A percentile compares a stretch with the other conserved stretches of the same genome.
These are phyloP conservation scores for Dendrothele bispora DNA, from an alignment of 768 basidiomycete species.

Conservation along the genomic window DNA sequence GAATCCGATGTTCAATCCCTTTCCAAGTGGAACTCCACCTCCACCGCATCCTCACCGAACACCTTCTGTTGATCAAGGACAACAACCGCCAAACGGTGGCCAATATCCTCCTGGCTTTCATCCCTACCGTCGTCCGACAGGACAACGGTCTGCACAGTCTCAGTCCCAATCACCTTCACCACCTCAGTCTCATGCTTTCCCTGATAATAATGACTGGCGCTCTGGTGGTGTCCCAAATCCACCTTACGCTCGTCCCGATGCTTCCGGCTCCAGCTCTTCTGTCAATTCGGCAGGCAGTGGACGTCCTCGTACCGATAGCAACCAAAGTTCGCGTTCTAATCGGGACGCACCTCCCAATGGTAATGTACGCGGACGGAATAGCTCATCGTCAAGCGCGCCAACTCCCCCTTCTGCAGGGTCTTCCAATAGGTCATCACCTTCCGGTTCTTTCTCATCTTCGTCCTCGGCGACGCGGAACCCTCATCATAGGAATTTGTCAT, in stretches of 20 bases:
- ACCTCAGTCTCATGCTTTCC: slow-evolving; percentile 19
- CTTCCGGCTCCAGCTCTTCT: slow-evolving; percentile 77
- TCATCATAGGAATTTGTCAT: slow-evolving; percentile 42
- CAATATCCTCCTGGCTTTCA: slow-evolving; percentile 70
- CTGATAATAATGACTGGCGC: slow-evolving; percentile 48
- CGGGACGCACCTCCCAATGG: slow-evolving; percentile 32
- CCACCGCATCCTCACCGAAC: slow-evolving; percentile 52
- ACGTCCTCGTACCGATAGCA: slow-evolving; percentile 71
- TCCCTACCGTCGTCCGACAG: slow-evolving; percentile 75
- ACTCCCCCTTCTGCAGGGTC: slow-evolving; percentile 15
- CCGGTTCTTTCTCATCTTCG: slow-evolving; percentile 24
- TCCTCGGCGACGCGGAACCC: slow-evolving; percentile 27
- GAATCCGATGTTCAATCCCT: slow-evolving; percentile 52
- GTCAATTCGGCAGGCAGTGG: slow-evolving; percentile 64
- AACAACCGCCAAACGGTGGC: slow-evolving; percentile 33
- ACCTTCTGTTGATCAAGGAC: slow-evolving; percentile 35
- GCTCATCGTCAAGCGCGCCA: slow-evolving; percentile 29
- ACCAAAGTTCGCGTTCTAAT: slow-evolving; percentile 56
- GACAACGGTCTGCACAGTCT: slow-evolving; percentile 40
- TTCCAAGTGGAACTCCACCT: slow-evolving; percentile 71
- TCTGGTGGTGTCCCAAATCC: slow-evolving; percentile 56
- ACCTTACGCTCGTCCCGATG: slow-evolving; percentile 78
- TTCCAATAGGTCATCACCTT: slow-evolving; percentile 14
- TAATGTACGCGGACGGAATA: slow-evolving; percentile 37
- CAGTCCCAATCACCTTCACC: too few species aligned